Percentiles rank a stretch among this genome's conserved stretches.
Evolutionary conservation across 2,329 filamentous ascomycete species (phyloP).

Genomic region (Diaporthe sp.): DNA sequence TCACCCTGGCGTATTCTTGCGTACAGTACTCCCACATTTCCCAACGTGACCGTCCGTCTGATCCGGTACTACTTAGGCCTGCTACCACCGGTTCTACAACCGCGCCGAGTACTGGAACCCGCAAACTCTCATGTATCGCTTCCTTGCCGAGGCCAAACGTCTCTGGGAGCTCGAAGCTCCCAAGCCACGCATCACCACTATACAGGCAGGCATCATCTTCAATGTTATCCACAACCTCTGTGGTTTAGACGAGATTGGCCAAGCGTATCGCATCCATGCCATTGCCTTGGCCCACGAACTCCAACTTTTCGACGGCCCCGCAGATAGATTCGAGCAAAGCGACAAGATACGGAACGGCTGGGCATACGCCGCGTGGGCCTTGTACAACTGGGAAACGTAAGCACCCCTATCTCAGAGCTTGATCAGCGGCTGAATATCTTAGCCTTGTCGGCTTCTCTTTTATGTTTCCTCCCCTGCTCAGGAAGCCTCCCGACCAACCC

Average conservation of each 20-base stretch:
- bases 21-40: not conserved
- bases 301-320: not conserved
- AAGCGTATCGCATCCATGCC: not conserved
- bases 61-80: not conserved
- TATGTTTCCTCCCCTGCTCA: not conserved
- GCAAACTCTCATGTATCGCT: slow-evolving; percentile 14
- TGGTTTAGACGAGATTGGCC: slow-evolving; percentile 15
- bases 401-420: not conserved
- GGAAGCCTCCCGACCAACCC: not conserved
- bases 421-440: not conserved
- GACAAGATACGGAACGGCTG: not conserved
- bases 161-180: slow-evolving; percentile 16
- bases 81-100: not conserved
- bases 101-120: slow-evolving; percentile 24
- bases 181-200: slow-evolving; percentile 6
- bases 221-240: slow-evolving; percentile 13
- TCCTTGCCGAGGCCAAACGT: slow-evolving; percentile 17
- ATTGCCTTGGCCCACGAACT: not conserved
- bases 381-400: slow-evolving; percentile 23
- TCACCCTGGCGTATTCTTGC: slow-evolving; percentile 18
- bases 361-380: not conserved
- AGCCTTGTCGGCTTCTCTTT: not conserved
- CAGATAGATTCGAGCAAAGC: not conserved
- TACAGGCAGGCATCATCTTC: slow-evolving; percentile 18
- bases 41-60: not conserved